Percentiles rank a stretch among this genome's conserved stretches.
Conservation (phyloP, 1,284 basidiomycete genomes). For the Ceratobasidium sp. region DNA sequence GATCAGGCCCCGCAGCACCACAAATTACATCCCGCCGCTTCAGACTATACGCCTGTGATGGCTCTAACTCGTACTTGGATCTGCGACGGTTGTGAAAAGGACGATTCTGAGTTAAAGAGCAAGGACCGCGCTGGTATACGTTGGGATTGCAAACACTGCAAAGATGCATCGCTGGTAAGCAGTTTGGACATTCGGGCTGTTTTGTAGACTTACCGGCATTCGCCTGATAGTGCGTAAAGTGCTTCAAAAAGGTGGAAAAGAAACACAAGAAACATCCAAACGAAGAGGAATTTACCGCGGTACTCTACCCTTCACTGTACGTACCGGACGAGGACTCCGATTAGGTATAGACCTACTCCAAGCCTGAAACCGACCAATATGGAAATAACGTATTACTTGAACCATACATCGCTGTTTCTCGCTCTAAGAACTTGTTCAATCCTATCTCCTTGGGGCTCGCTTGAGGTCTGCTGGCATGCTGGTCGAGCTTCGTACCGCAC, state of each 20-base stretch:
- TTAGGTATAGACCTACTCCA: background rate
- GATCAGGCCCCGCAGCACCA: background rate
- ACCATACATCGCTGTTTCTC: background rate
- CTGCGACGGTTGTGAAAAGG: slow-evolving; percentile 16
- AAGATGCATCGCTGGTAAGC: slow-evolving; percentile 14
- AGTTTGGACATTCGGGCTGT: background rate
- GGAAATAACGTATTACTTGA: background rate
- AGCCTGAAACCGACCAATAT: background rate
- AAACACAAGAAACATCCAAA: slow-evolving; percentile 30
- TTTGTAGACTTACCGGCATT: background rate
- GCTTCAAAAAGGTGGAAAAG: slow-evolving; percentile 37
- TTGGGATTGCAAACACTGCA: slow-evolving; percentile 29
- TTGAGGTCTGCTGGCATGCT: slow-evolving; percentile 7
- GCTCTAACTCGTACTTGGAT: slow-evolving; percentile 23
- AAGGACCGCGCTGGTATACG: slow-evolving; percentile 29
- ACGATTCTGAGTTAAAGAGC: background rate
- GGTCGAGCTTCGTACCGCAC: background rate
- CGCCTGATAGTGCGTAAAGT: slow-evolving; percentile 17
- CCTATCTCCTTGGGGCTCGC: slow-evolving; percentile 13
- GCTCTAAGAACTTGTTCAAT: background rate
- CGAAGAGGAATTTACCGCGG: slow-evolving; percentile 23
- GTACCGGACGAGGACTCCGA: background rate
- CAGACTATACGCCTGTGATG: slow-evolving; percentile 16
- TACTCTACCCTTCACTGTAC: slow-evolving; percentile 19
- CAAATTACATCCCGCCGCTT: slow-evolving; percentile 14